These are phyloP conservation scores for Euphorbia lathyris DNA, from an alignment of 345 rosid species.

Conservation along the genomic window DNA sequence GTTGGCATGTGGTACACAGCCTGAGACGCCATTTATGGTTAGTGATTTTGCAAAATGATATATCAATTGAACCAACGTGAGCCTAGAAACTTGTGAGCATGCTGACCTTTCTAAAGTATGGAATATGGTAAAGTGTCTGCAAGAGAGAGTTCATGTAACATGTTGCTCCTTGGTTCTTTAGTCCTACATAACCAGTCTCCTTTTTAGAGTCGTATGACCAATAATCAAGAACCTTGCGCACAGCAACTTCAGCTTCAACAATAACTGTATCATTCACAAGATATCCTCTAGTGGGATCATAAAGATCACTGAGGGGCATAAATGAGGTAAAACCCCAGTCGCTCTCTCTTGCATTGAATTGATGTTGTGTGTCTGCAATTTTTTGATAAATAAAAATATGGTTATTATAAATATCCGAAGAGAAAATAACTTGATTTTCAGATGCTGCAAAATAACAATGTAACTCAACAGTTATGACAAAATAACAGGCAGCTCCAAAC, in stretches of 20 bases:
- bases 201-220: constrained; percentile 90
- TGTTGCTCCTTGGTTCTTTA: constrained; percentile 99
- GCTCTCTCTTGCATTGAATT: constrained; percentile 85
- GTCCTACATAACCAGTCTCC: constrained; percentile 96
- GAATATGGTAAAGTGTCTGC: constrained; percentile 87
- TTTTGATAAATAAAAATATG: neutral
- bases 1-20: constrained; percentile 99
- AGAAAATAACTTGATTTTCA: neutral
- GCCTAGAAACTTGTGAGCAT: neutral
- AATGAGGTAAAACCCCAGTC: constrained; percentile 97
- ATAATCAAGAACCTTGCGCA: constrained; percentile 74
- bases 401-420: neutral
- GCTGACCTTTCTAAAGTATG: constrained; percentile 92
- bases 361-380: constrained; percentile 88
- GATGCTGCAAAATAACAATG: neutral
- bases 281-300: constrained; percentile 86
- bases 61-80: constrained; percentile 3
- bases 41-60: neutral
- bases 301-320: constrained; percentile 87
- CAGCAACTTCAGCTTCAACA: constrained; percentile 90
- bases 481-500: neutral
- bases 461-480: neutral
- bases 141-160: constrained; percentile 98
- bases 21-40: constrained; percentile 34
- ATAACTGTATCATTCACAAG: constrained; percentile 69